phyloP scores from a whole-genome alignment of 257 asterid genomes.

The Jasminum sambac region DNA sequence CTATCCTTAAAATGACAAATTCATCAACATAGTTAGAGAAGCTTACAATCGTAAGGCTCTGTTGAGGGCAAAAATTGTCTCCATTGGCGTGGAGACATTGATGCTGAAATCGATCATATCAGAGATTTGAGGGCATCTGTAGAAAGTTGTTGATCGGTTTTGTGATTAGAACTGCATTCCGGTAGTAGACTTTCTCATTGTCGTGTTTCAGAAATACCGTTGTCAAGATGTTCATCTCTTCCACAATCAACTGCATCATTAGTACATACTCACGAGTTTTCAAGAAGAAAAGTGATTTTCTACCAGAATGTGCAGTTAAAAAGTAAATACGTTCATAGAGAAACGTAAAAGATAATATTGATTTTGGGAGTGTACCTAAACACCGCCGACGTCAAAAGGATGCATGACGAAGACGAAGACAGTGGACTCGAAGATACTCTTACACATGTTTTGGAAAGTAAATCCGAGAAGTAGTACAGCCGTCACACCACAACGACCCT shows the following conservation, averaged over 20 bases:
- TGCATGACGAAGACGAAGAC: conserved; percentile 69
- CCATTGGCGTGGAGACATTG: conserved; percentile 51
- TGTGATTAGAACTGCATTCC: conserved; percentile 47
- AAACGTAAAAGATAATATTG: no score
- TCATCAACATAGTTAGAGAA: background rate
- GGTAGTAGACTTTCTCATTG: conserved; percentile 66
- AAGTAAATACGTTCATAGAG: no score
- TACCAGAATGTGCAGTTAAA: no score
- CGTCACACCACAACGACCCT: background rate
- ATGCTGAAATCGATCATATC: conserved; percentile 50
- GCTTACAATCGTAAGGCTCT: conserved; percentile 53
- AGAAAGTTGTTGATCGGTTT: conserved; percentile 67
- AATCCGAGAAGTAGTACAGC: conserved; percentile 56
- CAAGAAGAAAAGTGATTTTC: no score
- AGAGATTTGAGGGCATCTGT: conserved; percentile 69
- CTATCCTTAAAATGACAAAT: background rate
- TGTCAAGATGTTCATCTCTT: conserved; percentile 69
- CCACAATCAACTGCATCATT: conserved; percentile 52
- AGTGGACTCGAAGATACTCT: conserved; percentile 59
- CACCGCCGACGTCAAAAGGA: conserved; percentile 75
- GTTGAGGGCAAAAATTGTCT: conserved; percentile 50
- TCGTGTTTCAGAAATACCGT: conserved; percentile 63
- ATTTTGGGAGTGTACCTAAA: conserved; percentile 40
- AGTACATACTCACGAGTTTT: no score
- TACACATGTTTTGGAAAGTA: conserved; percentile 70